These are phyloP conservation scores for Closterium sp. DNA, from an alignment of 139 green algal species.

Conservation along the genomic window DNA sequence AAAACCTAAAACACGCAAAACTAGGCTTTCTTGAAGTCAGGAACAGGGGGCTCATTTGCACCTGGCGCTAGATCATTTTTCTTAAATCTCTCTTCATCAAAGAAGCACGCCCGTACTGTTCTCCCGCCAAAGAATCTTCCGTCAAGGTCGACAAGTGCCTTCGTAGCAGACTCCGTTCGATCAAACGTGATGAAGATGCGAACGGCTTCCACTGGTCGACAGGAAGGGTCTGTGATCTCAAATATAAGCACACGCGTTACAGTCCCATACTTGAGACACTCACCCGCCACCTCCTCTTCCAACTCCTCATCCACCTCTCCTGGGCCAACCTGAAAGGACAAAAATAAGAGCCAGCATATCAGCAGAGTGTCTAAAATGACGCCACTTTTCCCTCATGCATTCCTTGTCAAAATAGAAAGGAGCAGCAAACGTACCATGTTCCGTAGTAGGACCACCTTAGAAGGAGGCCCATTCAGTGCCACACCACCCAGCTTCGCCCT, in stretches of 20 bases:
- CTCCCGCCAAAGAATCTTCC: constrained; percentile 82
- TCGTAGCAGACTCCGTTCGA: constrained; percentile 66
- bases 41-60: constrained; percentile 3
- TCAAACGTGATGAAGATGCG: constrained; percentile 90
- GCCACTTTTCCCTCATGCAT: too few species aligned
- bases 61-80: constrained; percentile 70
- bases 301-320: constrained; percentile 88
- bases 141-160: constrained; percentile 72
- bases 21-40: background rate
- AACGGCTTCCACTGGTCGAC: constrained; percentile 71
- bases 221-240: constrained; percentile 70
- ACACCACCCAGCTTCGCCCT: constrained; percentile 7
- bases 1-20: too few species aligned
- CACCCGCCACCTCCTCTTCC: constrained; percentile 85
- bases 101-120: constrained; percentile 78
- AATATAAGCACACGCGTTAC: constrained; percentile 80
- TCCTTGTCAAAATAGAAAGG: too few species aligned
- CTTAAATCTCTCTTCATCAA: constrained; percentile 76
- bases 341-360: too few species aligned
- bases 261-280: constrained; percentile 85
- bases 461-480: constrained; percentile 52
- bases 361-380: too few species aligned
- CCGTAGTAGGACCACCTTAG: constrained; percentile 64
- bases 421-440: constrained; percentile 63
- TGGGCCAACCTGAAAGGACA: constrained; percentile 68